Base-by-base conservation (phyloP, 352 stramenopile species). In the Globisporangium parvum region DNA sequence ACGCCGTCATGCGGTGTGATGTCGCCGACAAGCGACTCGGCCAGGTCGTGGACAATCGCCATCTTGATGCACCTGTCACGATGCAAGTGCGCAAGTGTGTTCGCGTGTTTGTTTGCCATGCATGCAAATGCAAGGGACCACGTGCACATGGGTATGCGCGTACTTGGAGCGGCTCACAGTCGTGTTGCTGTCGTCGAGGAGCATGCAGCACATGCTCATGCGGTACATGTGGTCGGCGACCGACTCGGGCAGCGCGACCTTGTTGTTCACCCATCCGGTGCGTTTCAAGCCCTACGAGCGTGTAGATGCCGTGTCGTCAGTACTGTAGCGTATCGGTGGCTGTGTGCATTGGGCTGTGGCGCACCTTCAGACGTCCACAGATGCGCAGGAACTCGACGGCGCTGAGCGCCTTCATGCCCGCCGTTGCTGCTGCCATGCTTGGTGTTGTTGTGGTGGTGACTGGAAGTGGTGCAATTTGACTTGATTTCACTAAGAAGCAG, bases 151-250 rank as follows among this genome's bases (percentile, higher is more conserved):
- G 21, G 37, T 23, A 28, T 39, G 60, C 37, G 66, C 70, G 28
- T 55, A 86, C 79, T 83, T 87, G 60, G 73, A 89, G 31, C 75
- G 75, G 55, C 79, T 80, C 17, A 93, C 70, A 8, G 73, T 65
- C 33, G 72, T 62, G 51, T 90, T 85, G 35, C 67, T 70, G 28
- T 89, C 81, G 23, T 96, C 81, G 40, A 96, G 69, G 37, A 96
- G 69, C 80, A 96, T 88, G 51, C 81, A 93, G 66, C 86, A 93
- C 82, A 96, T 95, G 9, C 85, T 68, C 77, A 98, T 95, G 59
- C 92, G 85, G 64, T 96, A 97, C 71, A 95, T 97, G 73, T 98
- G 92, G 66, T 98, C 92, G 24, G 92, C 88, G 21, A 98, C 89
- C 8, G 86, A 96, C 70, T 98, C 92, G 12, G 91, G 87, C 23